Evolutionary conservation across 139 green algal species (phyloP).

Genomic region (Auxenochlorella pyrenoidosa): DNA sequence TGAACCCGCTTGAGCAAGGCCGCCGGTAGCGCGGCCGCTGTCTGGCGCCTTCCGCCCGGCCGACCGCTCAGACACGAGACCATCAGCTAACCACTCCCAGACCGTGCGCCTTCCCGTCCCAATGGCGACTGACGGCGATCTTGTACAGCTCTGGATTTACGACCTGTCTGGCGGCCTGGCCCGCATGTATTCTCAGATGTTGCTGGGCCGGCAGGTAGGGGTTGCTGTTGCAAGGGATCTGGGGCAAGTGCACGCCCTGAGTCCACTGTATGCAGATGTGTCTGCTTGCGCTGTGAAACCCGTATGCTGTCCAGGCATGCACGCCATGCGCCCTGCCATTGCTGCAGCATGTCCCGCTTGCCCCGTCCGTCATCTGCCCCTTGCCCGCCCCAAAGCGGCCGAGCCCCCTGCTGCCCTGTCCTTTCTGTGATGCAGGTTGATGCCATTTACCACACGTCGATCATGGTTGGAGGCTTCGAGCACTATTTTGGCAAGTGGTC

Average conservation of each 20-base stretch:
- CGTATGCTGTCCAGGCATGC: too few species aligned
- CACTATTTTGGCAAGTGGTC: conserved; percentile 56
- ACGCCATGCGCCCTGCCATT: too few species aligned
- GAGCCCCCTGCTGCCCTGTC: too few species aligned
- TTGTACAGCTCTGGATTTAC: conserved; percentile 84
- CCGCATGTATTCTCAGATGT: conserved; percentile 51
- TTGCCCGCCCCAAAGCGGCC: too few species aligned
- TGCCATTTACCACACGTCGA: conserved; percentile 73
- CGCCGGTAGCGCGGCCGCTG: not conserved
- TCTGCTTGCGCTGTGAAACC: too few species aligned
- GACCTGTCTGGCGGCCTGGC: conserved; percentile 83
- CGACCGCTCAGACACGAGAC: too few species aligned
- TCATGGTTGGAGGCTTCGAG: conserved; percentile 64
- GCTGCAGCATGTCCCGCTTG: not conserved
- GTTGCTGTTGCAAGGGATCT: too few species aligned
- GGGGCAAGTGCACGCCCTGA: too few species aligned
- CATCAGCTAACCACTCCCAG: not conserved
- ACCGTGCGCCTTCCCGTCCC: too few species aligned
- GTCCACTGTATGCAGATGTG: too few species aligned
- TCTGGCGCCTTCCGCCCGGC: not conserved
- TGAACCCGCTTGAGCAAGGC: not conserved
- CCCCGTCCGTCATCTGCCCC: too few species aligned
- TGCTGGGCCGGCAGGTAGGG: conserved; percentile 76
- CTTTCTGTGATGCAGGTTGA: conserved; percentile 57
- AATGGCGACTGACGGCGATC: conserved; percentile 21